These are phyloP conservation scores for Amborella trichopoda DNA, from an alignment of 164 flowering plant species.

Conservation along the genomic window DNA sequence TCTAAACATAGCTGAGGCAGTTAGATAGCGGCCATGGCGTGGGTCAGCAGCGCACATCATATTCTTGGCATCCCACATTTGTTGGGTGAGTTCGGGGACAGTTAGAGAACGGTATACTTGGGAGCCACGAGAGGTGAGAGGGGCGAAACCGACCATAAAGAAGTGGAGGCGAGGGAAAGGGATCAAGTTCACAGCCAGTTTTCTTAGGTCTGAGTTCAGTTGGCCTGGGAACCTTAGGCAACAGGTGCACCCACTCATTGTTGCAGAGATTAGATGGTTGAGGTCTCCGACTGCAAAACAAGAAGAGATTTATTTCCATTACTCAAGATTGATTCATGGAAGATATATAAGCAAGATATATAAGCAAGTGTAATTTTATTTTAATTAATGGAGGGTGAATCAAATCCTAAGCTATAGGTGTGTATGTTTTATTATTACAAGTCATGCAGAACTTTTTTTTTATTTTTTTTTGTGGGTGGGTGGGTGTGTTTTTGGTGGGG, in stretches of 20 bases:
- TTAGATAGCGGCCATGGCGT: conserved; percentile 1
- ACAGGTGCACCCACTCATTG: conserved; percentile 73
- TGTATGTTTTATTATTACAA: too few relatives aligned
- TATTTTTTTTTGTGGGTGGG: too few relatives aligned
- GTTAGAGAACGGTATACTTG: neutral
- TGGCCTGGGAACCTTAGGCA: conserved; percentile 69
- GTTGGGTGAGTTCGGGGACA: neutral
- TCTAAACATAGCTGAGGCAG: neutral
- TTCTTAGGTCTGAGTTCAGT: conserved; percentile 61
- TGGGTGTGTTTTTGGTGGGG: too few relatives aligned
- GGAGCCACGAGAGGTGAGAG: neutral
- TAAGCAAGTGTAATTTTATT: too few relatives aligned
- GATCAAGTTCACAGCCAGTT: conserved; percentile 64
- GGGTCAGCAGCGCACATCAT: conserved; percentile 2
- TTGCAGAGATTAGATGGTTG: conserved; percentile 64
- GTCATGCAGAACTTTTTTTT: too few relatives aligned
- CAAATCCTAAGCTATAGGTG: too few relatives aligned
- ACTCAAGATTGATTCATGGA: too few relatives aligned
- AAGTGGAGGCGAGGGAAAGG: conserved; percentile 78
- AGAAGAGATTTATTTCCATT: too few relatives aligned
- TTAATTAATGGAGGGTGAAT: too few relatives aligned
- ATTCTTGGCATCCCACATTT: conserved; percentile 3
- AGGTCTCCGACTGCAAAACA: conserved; percentile 52
- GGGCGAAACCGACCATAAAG: conserved; percentile 9
- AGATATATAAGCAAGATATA: too few relatives aligned